Evolutionary conservation across 1,284 basidiomycete genomes (phyloP).

Genomic region (Kwoniella shivajii): DNA sequence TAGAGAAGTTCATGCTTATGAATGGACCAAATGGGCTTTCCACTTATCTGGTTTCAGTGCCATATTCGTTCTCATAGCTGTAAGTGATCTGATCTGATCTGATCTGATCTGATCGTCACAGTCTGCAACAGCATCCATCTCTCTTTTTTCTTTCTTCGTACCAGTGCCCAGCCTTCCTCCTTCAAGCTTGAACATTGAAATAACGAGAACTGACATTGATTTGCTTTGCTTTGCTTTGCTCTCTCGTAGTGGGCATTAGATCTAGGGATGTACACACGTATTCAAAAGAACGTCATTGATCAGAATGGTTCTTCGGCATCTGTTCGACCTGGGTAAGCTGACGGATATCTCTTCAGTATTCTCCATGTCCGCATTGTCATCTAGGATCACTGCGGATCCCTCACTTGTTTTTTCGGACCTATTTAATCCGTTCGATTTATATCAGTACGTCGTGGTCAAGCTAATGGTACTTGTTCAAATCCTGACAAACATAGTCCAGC

Average conservation of each 20-base stretch:
- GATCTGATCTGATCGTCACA: too few species aligned
- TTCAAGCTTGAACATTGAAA: too few species aligned
- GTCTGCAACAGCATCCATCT: too few species aligned
- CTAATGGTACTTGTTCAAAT: not conserved
- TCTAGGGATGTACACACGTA: conserved; percentile 21
- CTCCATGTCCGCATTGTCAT: too few species aligned
- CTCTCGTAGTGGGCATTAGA: conserved; percentile 26
- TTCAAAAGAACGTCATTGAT: conserved; percentile 9
- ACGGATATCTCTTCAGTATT: not conserved
- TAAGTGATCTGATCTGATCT: conserved; percentile 15
- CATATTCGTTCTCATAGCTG: conserved; percentile 30
- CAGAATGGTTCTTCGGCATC: conserved; percentile 10
- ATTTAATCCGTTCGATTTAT: not conserved
- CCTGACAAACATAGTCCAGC: conserved; percentile 17
- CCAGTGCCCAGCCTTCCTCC: not conserved
- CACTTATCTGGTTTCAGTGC: conserved; percentile 15
- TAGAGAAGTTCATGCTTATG: conserved; percentile 21
- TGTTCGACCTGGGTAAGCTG: conserved; percentile 32
- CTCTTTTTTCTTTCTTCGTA: not conserved
- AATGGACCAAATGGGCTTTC: conserved; percentile 32
- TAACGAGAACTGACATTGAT: not conserved
- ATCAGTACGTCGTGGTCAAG: too few species aligned
- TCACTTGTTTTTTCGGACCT: not conserved
- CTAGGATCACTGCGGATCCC: not conserved
- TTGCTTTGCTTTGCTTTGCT: not conserved